Evolutionary conservation across 1,139 yeast species (phyloP).

Genomic region (Entelexis paramagnoliae): DNA sequence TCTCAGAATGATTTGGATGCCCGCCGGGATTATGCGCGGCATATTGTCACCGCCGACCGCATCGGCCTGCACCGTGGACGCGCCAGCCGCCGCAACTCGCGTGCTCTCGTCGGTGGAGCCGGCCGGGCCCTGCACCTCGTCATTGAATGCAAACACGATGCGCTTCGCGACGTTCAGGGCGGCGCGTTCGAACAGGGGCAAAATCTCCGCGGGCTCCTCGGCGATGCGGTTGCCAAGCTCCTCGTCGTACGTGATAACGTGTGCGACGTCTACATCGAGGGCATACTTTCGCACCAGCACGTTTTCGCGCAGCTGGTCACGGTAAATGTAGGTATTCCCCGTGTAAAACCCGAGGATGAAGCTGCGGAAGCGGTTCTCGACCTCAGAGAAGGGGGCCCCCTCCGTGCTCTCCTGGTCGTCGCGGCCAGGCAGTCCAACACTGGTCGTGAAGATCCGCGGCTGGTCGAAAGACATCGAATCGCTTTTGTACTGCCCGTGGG

Average conservation of each 20-base stretch:
- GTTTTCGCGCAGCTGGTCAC: conserved; percentile 88
- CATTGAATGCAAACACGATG: conserved; percentile 34
- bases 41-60: conserved; percentile 5
- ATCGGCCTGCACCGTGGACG: conserved; percentile 1
- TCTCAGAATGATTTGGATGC: conserved; percentile 68
- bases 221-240: conserved; percentile 72
- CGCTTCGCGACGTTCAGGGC: conserved; percentile 84
- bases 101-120: conserved; percentile 19
- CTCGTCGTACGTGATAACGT: conserved; percentile 78
- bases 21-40: conserved; percentile 43
- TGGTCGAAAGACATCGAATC: conserved; percentile 50
- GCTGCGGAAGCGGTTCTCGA: conserved; percentile 66
- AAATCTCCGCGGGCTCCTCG: conserved; percentile 82
- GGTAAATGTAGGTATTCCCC: conserved; percentile 70
- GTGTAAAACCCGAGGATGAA: conserved; percentile 81
- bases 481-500: neutral
- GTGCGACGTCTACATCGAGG: conserved; percentile 70
- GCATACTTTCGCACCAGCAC: conserved; percentile 65
- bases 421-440: conserved; percentile 70
- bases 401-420: conserved; percentile 51
- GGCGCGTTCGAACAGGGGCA: conserved; percentile 82
- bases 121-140: neutral
- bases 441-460: conserved; percentile 71
- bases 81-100: conserved; percentile 18
- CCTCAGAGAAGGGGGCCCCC: conserved; percentile 52